phyloP scores from a whole-genome alignment of 163 green algal species.

The Coccomyxa subellipsoidea region DNA sequence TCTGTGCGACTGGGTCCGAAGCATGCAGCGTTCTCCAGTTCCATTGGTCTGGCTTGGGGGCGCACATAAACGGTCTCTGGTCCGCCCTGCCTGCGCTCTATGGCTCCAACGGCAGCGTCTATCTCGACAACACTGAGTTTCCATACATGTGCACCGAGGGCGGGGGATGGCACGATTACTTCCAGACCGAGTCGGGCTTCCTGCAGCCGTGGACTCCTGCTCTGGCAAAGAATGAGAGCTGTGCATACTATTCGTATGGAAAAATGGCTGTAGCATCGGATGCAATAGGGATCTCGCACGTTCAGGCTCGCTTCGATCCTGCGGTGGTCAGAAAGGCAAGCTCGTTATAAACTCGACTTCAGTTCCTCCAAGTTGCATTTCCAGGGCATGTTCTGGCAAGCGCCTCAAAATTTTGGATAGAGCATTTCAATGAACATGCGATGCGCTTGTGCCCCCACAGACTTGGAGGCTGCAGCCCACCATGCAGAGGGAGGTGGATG shows the following conservation, averaged over 20 bases:
- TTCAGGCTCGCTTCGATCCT: neutral
- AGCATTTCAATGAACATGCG: no score
- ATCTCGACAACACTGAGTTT: neutral
- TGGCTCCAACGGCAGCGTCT: neutral
- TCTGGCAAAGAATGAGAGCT: neutral
- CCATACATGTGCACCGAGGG: neutral
- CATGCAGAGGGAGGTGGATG: neutral
- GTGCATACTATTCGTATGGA: neutral
- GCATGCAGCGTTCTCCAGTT: neutral
- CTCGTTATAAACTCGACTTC: neutral
- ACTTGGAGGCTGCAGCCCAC: neutral
- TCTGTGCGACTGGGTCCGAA: neutral
- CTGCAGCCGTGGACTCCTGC: neutral
- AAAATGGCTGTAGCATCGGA: neutral
- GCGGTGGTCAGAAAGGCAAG: neutral
- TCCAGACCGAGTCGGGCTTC: neutral
- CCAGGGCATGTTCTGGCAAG: no score
- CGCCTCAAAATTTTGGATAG: no score
- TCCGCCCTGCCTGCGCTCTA: neutral
- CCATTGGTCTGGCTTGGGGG: neutral
- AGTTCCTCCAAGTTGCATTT: no score
- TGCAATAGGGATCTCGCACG: neutral
- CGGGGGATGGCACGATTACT: neutral
- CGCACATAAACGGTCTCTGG: neutral
- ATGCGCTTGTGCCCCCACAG: neutral